Evolutionary conservation across 768 basidiomycete genomes (phyloP).

Genomic region (Kwoniella heveanensis): DNA sequence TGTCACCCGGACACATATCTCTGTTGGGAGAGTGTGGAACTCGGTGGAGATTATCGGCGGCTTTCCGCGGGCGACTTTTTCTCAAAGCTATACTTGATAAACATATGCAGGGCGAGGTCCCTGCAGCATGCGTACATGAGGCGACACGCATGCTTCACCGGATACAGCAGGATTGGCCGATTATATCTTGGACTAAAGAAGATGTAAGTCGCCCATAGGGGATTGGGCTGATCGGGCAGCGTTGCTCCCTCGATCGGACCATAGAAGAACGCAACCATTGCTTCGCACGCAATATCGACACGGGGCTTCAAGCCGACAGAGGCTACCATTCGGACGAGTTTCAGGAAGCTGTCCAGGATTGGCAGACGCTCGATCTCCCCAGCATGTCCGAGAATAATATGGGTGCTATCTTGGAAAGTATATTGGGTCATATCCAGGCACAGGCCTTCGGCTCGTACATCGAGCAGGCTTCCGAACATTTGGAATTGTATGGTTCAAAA

Average conservation of each 20-base stretch:
- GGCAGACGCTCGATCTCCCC: slow-evolving; percentile 12
- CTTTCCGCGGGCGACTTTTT: slow-evolving; percentile 77
- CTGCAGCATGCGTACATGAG: slow-evolving; percentile 91
- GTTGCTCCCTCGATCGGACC: slow-evolving; percentile 16
- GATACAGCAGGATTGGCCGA: slow-evolving; percentile 68
- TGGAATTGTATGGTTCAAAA: slow-evolving; percentile 44
- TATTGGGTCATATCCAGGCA: slow-evolving; percentile 28
- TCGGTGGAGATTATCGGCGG: slow-evolving; percentile 82
- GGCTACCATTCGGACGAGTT: slow-evolving; percentile 37
- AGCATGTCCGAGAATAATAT: slow-evolving; percentile 13
- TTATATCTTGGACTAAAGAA: slow-evolving; percentile 74
- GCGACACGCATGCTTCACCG: slow-evolving; percentile 74
- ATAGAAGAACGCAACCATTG: slow-evolving; percentile 23
- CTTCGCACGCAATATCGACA: slow-evolving; percentile 27
- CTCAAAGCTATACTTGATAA: slow-evolving; percentile 81
- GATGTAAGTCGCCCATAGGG: slow-evolving; percentile 66
- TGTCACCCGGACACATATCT: slow-evolving; percentile 75
- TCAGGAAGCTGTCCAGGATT: slow-evolving; percentile 31
- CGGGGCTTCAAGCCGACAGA: slow-evolving; percentile 15
- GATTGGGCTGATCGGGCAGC: slow-evolving; percentile 23
- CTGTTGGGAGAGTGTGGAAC: slow-evolving; percentile 84
- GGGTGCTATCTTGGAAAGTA: slow-evolving; percentile 16
- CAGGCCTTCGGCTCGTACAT: slow-evolving; percentile 45
- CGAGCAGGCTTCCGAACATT: slow-evolving; percentile 32
- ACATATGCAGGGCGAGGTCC: slow-evolving; percentile 86